Conservation (phyloP, 495 filamentous ascomycete species). For the Neurospora pannonica region DNA sequence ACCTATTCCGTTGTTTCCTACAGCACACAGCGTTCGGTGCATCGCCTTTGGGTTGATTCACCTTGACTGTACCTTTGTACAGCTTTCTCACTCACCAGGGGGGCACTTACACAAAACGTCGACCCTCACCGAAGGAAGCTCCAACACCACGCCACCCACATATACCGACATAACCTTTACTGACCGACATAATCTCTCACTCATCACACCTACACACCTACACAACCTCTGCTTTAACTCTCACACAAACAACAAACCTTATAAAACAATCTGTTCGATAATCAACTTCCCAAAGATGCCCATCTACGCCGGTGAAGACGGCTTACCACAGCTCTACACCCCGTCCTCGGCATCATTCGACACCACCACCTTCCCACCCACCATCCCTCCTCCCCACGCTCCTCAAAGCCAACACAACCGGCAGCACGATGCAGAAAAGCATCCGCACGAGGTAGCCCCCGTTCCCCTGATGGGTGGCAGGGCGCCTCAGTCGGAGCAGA, state of each 20-base stretch:
- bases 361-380: background rate
- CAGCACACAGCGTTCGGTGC: background rate
- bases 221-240: background rate
- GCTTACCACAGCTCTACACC: background rate
- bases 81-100: background rate
- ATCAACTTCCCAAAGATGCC: background rate
- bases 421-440: background rate
- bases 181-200: background rate
- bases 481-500: slow-evolving; percentile 37
- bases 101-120: background rate
- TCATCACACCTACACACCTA: background rate
- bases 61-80: background rate
- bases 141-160: background rate
- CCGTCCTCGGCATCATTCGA: background rate
- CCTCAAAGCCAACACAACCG: background rate
- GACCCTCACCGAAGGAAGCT: background rate
- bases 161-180: background rate
- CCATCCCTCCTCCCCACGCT: background rate
- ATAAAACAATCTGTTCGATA: background rate
- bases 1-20: background rate
- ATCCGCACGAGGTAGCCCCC: slow-evolving; percentile 18
- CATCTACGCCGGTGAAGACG: background rate
- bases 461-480: slow-evolving; percentile 33
- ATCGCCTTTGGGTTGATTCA: background rate
- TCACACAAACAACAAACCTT: background rate